Evolutionary conservation across 148 eudicot species (phyloP), one percentile per base, ranked within the genome.

Genomic region (Camellia lanceoleosa): DNA sequence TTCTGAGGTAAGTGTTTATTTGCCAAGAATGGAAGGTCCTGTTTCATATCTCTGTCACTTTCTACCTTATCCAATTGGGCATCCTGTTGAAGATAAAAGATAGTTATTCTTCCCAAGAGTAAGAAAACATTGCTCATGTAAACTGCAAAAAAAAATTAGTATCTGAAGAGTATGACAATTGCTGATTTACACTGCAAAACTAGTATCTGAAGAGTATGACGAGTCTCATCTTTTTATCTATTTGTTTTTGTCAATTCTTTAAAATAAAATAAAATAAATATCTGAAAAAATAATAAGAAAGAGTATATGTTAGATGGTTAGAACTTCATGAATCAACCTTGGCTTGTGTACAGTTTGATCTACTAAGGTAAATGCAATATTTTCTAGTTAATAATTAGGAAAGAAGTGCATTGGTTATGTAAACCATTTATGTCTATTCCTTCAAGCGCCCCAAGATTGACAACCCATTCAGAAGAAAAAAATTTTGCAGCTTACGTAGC

Each of bases 11-110:
- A 77, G 43, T 64, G 68, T 60, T 73, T 80, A 71, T 83, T 80
- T 73, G 72, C 19, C 10, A 54, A 63, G 63, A 83, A 71, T 67
- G 85, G 63, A 73, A 70, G 30, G 38, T 84, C 89, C 52, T 74
- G 84, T 78, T 82, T 86, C 56, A 79, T 41, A 54, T 86, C 90
- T 54, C 63, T 85, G 49, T 85, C 89, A 77, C 23, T 43, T 46
- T 86, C 84, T 84, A 78, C 44, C 80, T 83, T 87, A 65, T 84
- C 86, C 68, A 55, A 68, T 20, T 71, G 79, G 62, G 68, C 46
- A 49, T 78, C 86, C 55, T 72, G 81, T 73, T 86, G 86, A 74
- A 79, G 87, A 75, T 41, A 71, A 75, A 11, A 30, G 41, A 16
- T 67, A 62, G 46, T 68, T 42, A 68, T 58, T 64, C 47, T 51